Conservation (phyloP, 495 filamentous ascomycete species). For the Lasiosphaeria ovina region DNA sequence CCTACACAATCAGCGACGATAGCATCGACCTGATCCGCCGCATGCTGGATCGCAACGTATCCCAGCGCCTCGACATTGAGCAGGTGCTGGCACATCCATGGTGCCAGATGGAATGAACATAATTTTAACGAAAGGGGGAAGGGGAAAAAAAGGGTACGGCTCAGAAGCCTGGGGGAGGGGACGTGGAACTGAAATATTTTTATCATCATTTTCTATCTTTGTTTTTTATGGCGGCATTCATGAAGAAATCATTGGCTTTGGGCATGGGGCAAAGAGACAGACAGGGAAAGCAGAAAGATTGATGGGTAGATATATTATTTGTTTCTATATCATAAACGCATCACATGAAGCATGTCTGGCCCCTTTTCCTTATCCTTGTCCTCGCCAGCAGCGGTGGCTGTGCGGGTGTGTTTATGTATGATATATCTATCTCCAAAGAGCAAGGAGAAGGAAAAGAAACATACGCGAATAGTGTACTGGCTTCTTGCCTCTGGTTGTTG, state of each 20-base stretch:
- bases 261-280: background rate
- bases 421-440: too few relatives aligned
- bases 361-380: too few relatives aligned
- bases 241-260: too few relatives aligned
- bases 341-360: too few relatives aligned
- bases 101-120: conserved; percentile 47
- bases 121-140: background rate
- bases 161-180: background rate
- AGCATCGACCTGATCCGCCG: conserved; percentile 84
- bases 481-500: too few relatives aligned
- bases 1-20: conserved; percentile 85
- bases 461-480: too few relatives aligned
- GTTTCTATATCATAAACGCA: background rate
- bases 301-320: background rate
- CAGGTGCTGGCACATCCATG: conserved; percentile 85
- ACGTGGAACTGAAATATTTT: background rate
- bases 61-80: conserved; percentile 74
- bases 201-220: too few relatives aligned
- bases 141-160: background rate
- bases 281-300: conserved; percentile 6
- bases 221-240: too few relatives aligned
- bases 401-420: too few relatives aligned
- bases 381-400: too few relatives aligned
- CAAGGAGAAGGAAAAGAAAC: too few relatives aligned
- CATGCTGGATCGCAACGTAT: conserved; percentile 90